Conservation (phyloP, 2,329 filamentous ascomycete species). For the Geosmithia putterillii region DNA sequence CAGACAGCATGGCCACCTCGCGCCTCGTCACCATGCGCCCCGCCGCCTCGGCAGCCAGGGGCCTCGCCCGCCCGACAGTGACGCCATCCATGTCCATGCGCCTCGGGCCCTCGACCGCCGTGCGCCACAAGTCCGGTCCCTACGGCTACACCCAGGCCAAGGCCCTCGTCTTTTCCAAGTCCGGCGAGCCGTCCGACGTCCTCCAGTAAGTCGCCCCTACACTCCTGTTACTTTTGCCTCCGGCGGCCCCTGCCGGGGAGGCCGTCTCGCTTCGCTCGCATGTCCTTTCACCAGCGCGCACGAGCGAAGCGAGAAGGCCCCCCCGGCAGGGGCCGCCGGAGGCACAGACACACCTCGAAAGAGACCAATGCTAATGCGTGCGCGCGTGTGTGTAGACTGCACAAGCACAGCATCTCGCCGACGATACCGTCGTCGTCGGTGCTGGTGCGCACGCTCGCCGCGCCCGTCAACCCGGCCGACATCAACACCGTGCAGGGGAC, state of each 20-base stretch:
- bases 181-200: constrained; percentile 65
- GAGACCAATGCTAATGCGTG: too few species aligned
- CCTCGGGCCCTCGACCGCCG: constrained; percentile 7
- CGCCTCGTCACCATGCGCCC: constrained; percentile 7
- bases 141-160: constrained; percentile 81
- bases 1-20: background rate
- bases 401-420: constrained; percentile 67
- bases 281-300: background rate
- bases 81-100: constrained; percentile 1
- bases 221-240: background rate
- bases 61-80: constrained; percentile 7
- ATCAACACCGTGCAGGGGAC: constrained; percentile 97
- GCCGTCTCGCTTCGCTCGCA: background rate
- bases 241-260: background rate
- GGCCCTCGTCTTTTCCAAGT: constrained; percentile 62
- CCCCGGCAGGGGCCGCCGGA: too few species aligned
- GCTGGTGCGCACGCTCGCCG: constrained; percentile 77
- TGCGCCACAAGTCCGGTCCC: constrained; percentile 42
- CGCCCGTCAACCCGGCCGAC: constrained; percentile 93
- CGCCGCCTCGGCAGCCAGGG: constrained; percentile 6
- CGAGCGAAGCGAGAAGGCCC: background rate
- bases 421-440: constrained; percentile 51
- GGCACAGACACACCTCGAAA: too few species aligned
- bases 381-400: constrained; percentile 39
- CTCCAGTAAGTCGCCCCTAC: constrained; percentile 30